Percentiles rank a stretch among this genome's conserved stretches.
These are phyloP conservation scores for Saccharomycopsis crataegensis DNA, from an alignment of 1,139 yeast species.

Conservation along the genomic window DNA sequence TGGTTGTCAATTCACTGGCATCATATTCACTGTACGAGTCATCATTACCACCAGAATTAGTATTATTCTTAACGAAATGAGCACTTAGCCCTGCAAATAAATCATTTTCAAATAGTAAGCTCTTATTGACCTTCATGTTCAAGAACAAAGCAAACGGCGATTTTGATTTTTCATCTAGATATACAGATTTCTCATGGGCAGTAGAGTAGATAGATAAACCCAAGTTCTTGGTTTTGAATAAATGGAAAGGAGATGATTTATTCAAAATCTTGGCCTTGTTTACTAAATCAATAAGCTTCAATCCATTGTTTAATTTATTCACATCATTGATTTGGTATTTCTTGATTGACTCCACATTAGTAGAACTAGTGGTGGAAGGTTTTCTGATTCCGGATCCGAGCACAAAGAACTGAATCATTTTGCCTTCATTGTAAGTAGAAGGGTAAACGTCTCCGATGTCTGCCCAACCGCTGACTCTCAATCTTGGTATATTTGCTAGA, in stretches of 20 bases:
- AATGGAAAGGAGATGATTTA: constrained; percentile 80
- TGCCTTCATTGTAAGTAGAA: constrained; percentile 35
- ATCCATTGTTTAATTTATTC: constrained; percentile 31
- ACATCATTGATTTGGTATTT: constrained; percentile 21
- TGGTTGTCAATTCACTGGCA: neutral
- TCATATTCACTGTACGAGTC: neutral
- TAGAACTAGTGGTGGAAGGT: constrained; percentile 19
- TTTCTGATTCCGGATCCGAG: constrained; percentile 22
- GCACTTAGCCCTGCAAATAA: constrained; percentile 43
- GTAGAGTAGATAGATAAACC: constrained; percentile 58
- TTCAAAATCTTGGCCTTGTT: constrained; percentile 73
- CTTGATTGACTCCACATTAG: constrained; percentile 8
- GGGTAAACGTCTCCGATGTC: constrained; percentile 49
- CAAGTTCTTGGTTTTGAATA: constrained; percentile 45
- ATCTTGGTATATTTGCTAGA: constrained; percentile 57
- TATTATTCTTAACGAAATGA: constrained; percentile 26
- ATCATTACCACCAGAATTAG: constrained; percentile 2
- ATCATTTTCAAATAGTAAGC: constrained; percentile 31
- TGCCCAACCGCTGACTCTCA: constrained; percentile 66
- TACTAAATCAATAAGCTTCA: constrained; percentile 53
- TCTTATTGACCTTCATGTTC: constrained; percentile 38
- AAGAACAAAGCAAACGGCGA: constrained; percentile 62
- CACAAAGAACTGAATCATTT: constrained; percentile 27
- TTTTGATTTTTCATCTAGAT: constrained; percentile 49
- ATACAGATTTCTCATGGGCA: constrained; percentile 66